These are phyloP conservation scores for Tetradesmus lagerheimii DNA, from an alignment of 139 green algal genomes.

Conservation along the genomic window DNA sequence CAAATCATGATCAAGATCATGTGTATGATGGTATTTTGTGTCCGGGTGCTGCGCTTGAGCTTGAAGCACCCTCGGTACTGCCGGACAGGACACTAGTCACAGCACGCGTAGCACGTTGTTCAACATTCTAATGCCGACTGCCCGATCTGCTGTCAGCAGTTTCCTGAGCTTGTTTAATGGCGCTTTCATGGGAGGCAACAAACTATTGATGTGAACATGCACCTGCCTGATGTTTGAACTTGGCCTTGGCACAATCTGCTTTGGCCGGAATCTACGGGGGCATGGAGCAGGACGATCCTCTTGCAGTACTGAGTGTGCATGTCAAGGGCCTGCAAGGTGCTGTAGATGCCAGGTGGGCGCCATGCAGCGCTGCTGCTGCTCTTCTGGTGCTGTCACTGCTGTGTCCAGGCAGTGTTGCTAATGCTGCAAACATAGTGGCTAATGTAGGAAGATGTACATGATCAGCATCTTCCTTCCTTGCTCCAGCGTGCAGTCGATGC, in stretches of 20 bases:
- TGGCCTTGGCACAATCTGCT: background rate
- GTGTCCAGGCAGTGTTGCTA: too few species aligned
- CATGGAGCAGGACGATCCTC: background rate
- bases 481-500: too few species aligned
- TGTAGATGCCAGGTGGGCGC: background rate
- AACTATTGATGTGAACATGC: background rate
- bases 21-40: too few species aligned
- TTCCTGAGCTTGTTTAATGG: too few species aligned
- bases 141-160: background rate
- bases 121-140: background rate
- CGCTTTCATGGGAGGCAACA: too few species aligned
- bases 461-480: too few species aligned
- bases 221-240: background rate
- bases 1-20: too few species aligned
- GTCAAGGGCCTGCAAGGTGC: background rate
- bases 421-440: background rate
- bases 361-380: background rate
- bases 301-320: background rate
- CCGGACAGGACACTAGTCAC: too few species aligned
- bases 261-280: background rate
- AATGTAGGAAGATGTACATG: too few species aligned
- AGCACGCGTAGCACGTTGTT: background rate
- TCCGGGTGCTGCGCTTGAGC: too few species aligned
- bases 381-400: background rate
- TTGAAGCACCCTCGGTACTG: background rate